phyloP scores from a whole-genome alignment of 2,329 filamentous ascomycete species.

The Calonectria ilicicola region DNA sequence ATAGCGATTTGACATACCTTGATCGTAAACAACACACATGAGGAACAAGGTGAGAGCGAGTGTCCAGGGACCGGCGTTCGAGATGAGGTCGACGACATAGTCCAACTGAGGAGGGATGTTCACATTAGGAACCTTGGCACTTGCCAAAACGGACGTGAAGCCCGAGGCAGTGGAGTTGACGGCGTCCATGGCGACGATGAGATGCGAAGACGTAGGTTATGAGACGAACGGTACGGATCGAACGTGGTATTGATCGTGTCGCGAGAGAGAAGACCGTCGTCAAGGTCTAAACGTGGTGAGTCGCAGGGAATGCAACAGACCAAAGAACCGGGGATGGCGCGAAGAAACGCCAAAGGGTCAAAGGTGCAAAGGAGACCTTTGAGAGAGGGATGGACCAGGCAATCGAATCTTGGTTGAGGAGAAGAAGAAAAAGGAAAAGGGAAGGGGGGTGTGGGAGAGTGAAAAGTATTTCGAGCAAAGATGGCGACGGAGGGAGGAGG shows the following conservation, averaged over 20 bases:
- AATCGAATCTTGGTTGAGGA: slow-evolving; percentile 14
- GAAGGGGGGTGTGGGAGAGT: background rate
- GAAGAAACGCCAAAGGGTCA: slow-evolving; percentile 1
- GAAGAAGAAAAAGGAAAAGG: slow-evolving; percentile 7
- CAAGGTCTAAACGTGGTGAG: background rate
- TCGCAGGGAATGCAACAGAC: background rate
- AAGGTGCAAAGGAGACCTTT: slow-evolving; percentile 10
- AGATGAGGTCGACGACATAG: slow-evolving; percentile 65
- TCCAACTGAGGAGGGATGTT: slow-evolving; percentile 68
- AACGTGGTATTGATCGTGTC: slow-evolving; percentile 3
- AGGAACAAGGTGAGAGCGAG: slow-evolving; percentile 78
- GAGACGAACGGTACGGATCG: background rate
- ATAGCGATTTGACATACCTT: slow-evolving; percentile 71
- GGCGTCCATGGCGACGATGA: slow-evolving; percentile 59
- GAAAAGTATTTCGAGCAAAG: background rate
- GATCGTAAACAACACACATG: slow-evolving; percentile 85
- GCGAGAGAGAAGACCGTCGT: background rate
- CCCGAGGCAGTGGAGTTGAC: slow-evolving; percentile 74
- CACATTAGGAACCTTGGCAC: slow-evolving; percentile 63
- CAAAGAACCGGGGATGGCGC: background rate
- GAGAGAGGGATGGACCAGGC: background rate
- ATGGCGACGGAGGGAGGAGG: slow-evolving; percentile 21
- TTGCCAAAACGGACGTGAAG: slow-evolving; percentile 77
- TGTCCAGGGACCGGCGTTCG: slow-evolving; percentile 70
- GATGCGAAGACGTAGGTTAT: slow-evolving; percentile 16